Base-by-base conservation (phyloP, 1,139 yeast species). In the Yamadazyma dendronema region DNA sequence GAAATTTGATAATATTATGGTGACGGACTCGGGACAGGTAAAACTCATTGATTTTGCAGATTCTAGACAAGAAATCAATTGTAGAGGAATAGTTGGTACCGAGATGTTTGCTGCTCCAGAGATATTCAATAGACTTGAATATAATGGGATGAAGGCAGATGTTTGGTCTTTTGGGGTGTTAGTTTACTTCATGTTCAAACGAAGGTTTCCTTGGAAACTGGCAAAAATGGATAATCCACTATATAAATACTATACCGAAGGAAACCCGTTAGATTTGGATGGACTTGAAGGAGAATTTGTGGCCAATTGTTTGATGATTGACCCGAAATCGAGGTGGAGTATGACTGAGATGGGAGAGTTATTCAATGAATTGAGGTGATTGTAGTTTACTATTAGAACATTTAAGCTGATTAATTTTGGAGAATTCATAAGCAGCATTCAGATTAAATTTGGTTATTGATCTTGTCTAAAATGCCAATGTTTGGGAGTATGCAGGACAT, bases 151-250 rank as follows among this genome's bases (percentile, higher is more conserved):
- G 33, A 53, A 53, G 24, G 61, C 64, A 5, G 81, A 77, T 44
- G 50, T 72, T 9, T 77, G 82, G 82, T 67, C 79, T 0, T 42
- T 73, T 28, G 81, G 75, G 0, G 59, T 74, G 2, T 54, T 74
- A 3, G 48, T 72, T 2, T 64, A 60, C 40, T 66, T 60, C 43
- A 45, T 71, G 40, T 13, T 60, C 3, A 47, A 50, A 17, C 42
- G 47, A 17, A 46, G 37, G 21, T 57, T 52, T 33, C 74, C 74
- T 4, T 71, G 77, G 76, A 54, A 54, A 41, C 42, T 48, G 4
- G 49, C 52, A 15, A 38, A 36, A 17, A 7, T 12, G 2, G 43
- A 37, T 8, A 33, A 41, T 28, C 16, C 14, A 6, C 13, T 15
- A 2, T 46, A 33, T 27, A 26, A 30, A 12, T 8, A 22, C 3